Base-by-base conservation (phyloP, 441 rosid species). In the Populus hybrid region DNA sequence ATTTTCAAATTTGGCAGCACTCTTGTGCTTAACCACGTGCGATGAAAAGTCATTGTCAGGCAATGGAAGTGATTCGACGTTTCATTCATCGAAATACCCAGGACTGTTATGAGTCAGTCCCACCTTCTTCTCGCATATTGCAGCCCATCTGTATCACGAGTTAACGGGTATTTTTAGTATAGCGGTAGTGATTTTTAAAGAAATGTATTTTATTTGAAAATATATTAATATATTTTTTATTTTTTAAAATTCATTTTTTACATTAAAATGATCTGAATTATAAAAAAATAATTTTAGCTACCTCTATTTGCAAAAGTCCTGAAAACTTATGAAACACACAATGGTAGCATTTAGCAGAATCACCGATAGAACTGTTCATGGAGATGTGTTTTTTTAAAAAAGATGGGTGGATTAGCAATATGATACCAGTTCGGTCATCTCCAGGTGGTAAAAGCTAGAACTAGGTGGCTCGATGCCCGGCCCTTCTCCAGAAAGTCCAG, bases 1-100 rank as follows among this genome's bases (percentile, higher is more conserved):
- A 46, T 20, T 46, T 26, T 67, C 78, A 68, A 75, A 75, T 30
- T 67, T 40, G 64, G 38, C 16, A 3, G 76, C n/a, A n/a, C 7
- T 65, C 42, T 24, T 26, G 2, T 26, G 32, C 30, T 42, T 12
- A 23, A 34, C 18, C 50, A 67, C 24, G 8, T 3, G 5, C 67
- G 11, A 68, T 10, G 5, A 46, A 34, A 67, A 67, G 63, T 63
- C 16, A 21, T 40, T 59, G 67, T 8, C n/a, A 35, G n/a, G 57
- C 70, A 67, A 75, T 28, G 36, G 16, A 72, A 68, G 50, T 36
- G 5, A 63, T 70, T 42, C 20, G 14, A 23, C 23, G 10, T 35
- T 73, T 36, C 50, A 7, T n/a, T 18, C 5, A 8, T 24, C 8
- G 2, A 10, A 38, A 21, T 35, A 11, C 64, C 8, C 11, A 61